Conservation (phyloP, 2,329 filamentous ascomycete species). For the Cytospora piceae region DNA sequence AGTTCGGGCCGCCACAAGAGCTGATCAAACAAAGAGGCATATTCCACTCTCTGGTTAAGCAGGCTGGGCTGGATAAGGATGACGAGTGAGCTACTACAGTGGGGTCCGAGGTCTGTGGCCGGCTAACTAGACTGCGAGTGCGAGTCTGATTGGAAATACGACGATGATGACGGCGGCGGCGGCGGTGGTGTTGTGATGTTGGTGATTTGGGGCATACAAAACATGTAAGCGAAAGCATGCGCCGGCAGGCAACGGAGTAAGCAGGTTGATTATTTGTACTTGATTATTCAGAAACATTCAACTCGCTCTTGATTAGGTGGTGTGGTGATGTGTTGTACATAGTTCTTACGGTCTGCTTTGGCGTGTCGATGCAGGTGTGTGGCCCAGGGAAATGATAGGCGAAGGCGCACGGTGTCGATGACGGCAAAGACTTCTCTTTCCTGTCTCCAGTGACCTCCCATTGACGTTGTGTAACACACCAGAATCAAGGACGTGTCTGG, state of each 20-base stretch:
- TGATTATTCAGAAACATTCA: conserved; percentile 4
- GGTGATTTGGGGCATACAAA: conserved; percentile 10
- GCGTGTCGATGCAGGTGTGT: conserved; percentile 9
- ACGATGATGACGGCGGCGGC: background rate
- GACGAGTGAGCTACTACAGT: conserved; percentile 32
- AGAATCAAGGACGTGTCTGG: conserved; percentile 1
- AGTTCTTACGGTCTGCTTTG: conserved; percentile 21
- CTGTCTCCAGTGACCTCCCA: conserved; percentile 29
- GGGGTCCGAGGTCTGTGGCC: background rate
- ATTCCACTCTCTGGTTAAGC: conserved; percentile 89
- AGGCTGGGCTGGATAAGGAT: conserved; percentile 75
- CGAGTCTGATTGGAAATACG: background rate
- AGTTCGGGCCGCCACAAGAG: conserved; percentile 86
- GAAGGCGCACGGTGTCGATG: background rate
- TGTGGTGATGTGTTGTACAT: conserved; percentile 22
- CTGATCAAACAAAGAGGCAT: conserved; percentile 76
- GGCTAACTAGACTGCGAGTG: conserved; percentile 7
- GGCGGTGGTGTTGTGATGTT: conserved; percentile 9
- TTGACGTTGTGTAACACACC: conserved; percentile 27
- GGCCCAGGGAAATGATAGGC: conserved; percentile 17
- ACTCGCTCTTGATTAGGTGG: conserved; percentile 1
- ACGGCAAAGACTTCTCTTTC: conserved; percentile 1
- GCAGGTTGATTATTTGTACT: conserved; percentile 9
- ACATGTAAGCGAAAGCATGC: conserved; percentile 23
- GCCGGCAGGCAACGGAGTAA: conserved; percentile 20